Conservation (phyloP, 176 grass and related monocot genomes). For the Sorghum bicolor region Sorghum_bicolor_NCBIv3 NC_012870.2:71581501-71582000, state of each 20-base stretch:
- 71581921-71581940: slow-evolving; percentile 3
- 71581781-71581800: not conserved
- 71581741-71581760: not conserved
- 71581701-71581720: not conserved
- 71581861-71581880: not conserved
- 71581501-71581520: slow-evolving; percentile 88
- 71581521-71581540: slow-evolving; percentile 94
- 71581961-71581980: slow-evolving; percentile 5
- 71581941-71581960: not conserved
- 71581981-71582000: not conserved
- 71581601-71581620: not conserved
- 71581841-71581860: not conserved
- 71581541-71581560: slow-evolving; percentile 95
- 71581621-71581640: slow-evolving; percentile 16
- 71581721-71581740: not conserved
- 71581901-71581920: not conserved
- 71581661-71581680: not conserved
- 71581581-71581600: not conserved
- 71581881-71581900: not conserved
- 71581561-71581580: slow-evolving; percentile 64
- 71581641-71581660: not conserved
- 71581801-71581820: not conserved
- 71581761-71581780: not conserved
- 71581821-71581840: not conserved
- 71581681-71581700: slow-evolving; percentile 1